Evolutionary conservation across 805 yeast genomes (phyloP).

Genomic region (Priceomyces melissophilus): DNA sequence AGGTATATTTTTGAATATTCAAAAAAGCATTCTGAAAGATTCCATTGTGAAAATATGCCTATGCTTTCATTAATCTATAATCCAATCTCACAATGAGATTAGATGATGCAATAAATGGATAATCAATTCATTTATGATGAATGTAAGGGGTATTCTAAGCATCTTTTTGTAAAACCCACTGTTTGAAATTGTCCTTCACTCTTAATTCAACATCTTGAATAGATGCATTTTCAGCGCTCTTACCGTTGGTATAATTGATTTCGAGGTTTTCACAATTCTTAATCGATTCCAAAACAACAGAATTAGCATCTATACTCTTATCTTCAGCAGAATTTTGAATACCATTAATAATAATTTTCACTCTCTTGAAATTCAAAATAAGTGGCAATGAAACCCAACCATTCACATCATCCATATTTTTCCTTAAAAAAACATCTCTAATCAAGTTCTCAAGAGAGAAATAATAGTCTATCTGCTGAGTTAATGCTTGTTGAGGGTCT

Average conservation of each 20-base stretch:
- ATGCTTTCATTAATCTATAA: slow-evolving; percentile 8
- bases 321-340: slow-evolving; percentile 32
- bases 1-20: too few relatives aligned
- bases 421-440: slow-evolving; percentile 79
- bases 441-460: slow-evolving; percentile 83
- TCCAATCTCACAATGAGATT: slow-evolving; percentile 3
- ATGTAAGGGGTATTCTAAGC: neutral
- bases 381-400: slow-evolving; percentile 68
- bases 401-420: slow-evolving; percentile 63
- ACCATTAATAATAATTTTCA: slow-evolving; percentile 51
- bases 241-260: slow-evolving; percentile 34
- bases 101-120: slow-evolving; percentile 6
- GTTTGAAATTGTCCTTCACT: slow-evolving; percentile 52
- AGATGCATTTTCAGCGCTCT: slow-evolving; percentile 25
- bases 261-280: slow-evolving; percentile 52
- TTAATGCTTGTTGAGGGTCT: slow-evolving; percentile 43
- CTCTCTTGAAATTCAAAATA: slow-evolving; percentile 71
- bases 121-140: slow-evolving; percentile 1
- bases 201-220: slow-evolving; percentile 56
- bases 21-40: too few relatives aligned
- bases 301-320: slow-evolving; percentile 20
- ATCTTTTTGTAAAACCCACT: slow-evolving; percentile 58
- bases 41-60: slow-evolving; percentile 1
- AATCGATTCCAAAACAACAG: slow-evolving; percentile 50
- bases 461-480: slow-evolving; percentile 80